Evolutionary conservation across 2,329 filamentous ascomycete species (phyloP).

Genomic region (Clonostachys chloroleuca): DNA sequence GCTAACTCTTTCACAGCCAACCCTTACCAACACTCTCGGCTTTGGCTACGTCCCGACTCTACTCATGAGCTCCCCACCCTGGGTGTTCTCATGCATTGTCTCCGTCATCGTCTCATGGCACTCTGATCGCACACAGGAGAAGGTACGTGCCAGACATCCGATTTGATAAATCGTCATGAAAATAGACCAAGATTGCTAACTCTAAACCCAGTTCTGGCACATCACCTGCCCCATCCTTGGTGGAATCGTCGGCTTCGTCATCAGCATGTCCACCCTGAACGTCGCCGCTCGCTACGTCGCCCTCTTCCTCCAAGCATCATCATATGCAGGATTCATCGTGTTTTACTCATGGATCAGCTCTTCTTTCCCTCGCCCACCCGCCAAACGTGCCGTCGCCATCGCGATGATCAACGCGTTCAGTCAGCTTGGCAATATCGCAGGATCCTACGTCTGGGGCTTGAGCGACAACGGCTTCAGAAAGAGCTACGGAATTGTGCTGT

Average conservation of each 20-base stretch:
- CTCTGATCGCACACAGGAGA: slow-evolving; percentile 49
- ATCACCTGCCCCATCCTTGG: slow-evolving; percentile 47
- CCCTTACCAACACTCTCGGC: slow-evolving; percentile 46
- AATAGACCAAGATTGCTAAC: background rate
- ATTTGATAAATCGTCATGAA: background rate
- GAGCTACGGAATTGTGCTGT: slow-evolving; percentile 60
- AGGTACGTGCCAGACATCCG: slow-evolving; percentile 24
- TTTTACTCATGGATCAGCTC: slow-evolving; percentile 55
- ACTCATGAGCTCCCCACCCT: slow-evolving; percentile 53
- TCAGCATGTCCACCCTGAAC: slow-evolving; percentile 53
- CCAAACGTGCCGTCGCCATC: slow-evolving; percentile 57
- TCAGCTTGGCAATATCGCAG: slow-evolving; percentile 54
- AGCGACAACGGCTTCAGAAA: slow-evolving; percentile 55
- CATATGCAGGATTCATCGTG: slow-evolving; percentile 50
- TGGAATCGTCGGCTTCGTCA: slow-evolving; percentile 52
- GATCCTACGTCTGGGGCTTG: slow-evolving; percentile 59
- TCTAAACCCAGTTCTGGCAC: slow-evolving; percentile 40
- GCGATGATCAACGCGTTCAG: slow-evolving; percentile 56
- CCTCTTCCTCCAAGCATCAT: slow-evolving; percentile 54
- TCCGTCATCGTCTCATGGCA: slow-evolving; percentile 51
- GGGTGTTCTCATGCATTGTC: slow-evolving; percentile 54
- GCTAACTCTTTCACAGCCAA: slow-evolving; percentile 26
- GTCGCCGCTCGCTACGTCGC: slow-evolving; percentile 53
- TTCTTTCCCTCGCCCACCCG: slow-evolving; percentile 52
- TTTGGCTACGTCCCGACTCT: slow-evolving; percentile 47